Evolutionary conservation across 192 early-diverging fungal species (phyloP), one percentile per base, ranked within the genome.

Genomic region (Podila minutissima): DNA sequence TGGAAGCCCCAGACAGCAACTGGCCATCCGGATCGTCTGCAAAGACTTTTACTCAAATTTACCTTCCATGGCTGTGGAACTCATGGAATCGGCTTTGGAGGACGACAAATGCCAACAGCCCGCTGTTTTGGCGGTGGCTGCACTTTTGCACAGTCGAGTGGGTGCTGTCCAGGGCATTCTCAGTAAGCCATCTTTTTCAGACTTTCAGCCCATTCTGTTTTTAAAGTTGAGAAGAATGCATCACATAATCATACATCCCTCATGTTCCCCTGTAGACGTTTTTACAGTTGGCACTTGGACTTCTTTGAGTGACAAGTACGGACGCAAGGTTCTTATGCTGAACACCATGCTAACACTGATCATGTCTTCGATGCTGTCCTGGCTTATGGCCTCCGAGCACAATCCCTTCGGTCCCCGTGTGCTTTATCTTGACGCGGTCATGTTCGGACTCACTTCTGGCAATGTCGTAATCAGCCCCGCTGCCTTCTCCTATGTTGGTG

Each of bases 11-110:
- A 59, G 20, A 0, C 48, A 65, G 29, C 72, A 74, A 38, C 48
- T 74, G 8, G 37, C 35, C 13, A 74, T 74, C 33, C 37, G 46
- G 19, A 33, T 67, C 46, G 32, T 74, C 20, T 74, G 72, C 59
- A 37, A n/a, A 26, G 63, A 65, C 9, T 22, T 51, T 26, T 32
- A 24, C 11, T 0, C 19, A 1, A 53, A 20, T 15, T 53, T 19
- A 22, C 51, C 51, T 53, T 20, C 22, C 51, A 20, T 20, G 24
- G 2, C 53, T 11, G 8, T 0, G 38, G 7, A 46, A 46, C 41
- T 15, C 12, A 12, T 46, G 13, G 35, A 37, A 10, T 8, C 10
- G 1, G 41, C 41, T 46, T 17, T 57, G 10, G 51, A 24, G 1
- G 64, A 61, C 6, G 64, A 74, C 24, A 29, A 3, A 3, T 74